Evolutionary conservation across 1,139 yeast genomes (phyloP).

Genomic region (Lodderomyces metapsilosis): DNA sequence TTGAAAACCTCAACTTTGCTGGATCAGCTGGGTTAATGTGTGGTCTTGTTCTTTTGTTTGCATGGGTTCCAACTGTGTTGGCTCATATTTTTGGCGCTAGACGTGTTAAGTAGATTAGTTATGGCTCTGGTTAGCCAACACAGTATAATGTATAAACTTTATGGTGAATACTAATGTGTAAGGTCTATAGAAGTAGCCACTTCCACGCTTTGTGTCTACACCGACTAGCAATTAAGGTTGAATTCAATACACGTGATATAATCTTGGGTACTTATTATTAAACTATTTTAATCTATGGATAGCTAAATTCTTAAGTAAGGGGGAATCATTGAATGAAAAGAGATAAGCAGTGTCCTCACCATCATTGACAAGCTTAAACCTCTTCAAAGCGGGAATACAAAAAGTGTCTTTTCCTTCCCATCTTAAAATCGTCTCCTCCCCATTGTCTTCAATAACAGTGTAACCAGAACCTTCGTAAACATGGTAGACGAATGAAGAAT

Average conservation of each 20-base stretch:
- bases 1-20: conserved; percentile 16
- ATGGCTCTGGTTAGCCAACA: neutral
- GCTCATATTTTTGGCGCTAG: conserved; percentile 14
- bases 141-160: no score
- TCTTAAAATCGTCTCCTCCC: neutral
- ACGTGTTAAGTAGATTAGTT: neutral
- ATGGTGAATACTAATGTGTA: no score
- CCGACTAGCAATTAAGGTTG: no score
- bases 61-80: conserved; percentile 8
- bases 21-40: conserved; percentile 18
- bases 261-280: no score
- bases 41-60: conserved; percentile 14
- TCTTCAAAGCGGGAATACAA: conserved; percentile 1
- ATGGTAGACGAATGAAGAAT: conserved; percentile 1
- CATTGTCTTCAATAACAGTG: conserved; percentile 1
- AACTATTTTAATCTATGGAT: neutral
- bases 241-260: no score
- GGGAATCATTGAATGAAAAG: neutral
- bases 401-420: neutral
- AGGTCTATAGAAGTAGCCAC: no score
- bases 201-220: no score
- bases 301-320: neutral
- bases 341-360: neutral
- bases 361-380: neutral
- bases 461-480: conserved; percentile 1